Percentiles rank a stretch among this genome's conserved stretches.
Evolutionary conservation across 208 protist genomes (phyloP).

Genomic region (Angomonas ambiguus): DNA sequence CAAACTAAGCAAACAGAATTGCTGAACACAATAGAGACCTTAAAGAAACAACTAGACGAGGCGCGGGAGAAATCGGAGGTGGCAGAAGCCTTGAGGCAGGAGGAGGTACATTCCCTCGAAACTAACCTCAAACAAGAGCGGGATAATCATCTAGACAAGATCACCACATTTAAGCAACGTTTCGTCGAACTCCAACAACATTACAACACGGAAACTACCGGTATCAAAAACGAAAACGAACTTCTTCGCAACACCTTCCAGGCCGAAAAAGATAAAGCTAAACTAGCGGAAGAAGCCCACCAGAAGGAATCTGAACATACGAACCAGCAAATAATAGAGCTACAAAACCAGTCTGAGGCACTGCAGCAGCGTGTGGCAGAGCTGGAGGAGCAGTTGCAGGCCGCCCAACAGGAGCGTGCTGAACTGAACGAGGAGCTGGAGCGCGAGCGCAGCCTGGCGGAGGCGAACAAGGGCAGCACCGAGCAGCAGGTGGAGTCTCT

Average conservation of each 20-base stretch:
- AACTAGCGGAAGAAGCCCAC: no score
- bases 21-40: background rate
- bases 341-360: background rate
- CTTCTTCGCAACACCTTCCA: no score
- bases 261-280: no score
- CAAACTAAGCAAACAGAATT: background rate
- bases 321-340: background rate
- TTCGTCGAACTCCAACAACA: no score
- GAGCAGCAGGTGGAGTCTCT: background rate
- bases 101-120: conserved; percentile 12
- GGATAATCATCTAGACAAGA: background rate
- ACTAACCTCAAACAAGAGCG: background rate
- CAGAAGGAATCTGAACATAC: conserved; percentile 10
- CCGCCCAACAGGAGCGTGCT: conserved; percentile 6
- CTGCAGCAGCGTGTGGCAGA: background rate
- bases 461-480: conserved; percentile 9
- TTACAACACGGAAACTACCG: no score
- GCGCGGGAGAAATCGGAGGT: conserved; percentile 10
- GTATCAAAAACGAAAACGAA: no score
- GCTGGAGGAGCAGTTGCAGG: background rate
- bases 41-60: conserved; percentile 13
- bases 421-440: conserved; percentile 12
- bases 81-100: conserved; percentile 6
- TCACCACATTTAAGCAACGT: background rate
- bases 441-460: conserved; percentile 6